These are phyloP conservation scores for Talaromyces marneffei DNA, from an alignment of 2,329 filamentous ascomycete genomes.

Conservation along the genomic window DNA sequence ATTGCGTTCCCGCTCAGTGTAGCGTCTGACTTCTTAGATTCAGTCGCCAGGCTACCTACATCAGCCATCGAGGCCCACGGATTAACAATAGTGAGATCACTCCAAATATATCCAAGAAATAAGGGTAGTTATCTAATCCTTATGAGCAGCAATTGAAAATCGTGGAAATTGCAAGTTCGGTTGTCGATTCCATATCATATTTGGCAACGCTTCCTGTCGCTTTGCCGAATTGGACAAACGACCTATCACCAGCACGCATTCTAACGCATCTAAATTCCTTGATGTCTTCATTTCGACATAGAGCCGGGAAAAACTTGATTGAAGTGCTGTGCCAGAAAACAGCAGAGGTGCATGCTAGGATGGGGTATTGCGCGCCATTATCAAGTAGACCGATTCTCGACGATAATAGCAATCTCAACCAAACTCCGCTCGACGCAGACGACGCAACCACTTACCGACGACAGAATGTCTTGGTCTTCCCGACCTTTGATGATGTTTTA, in stretches of 20 bases:
- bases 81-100: slow-evolving; percentile 34
- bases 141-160: slow-evolving; percentile 19
- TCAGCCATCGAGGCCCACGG: slow-evolving; percentile 48
- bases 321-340: slow-evolving; percentile 23
- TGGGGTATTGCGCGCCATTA: background rate
- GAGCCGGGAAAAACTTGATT: slow-evolving; percentile 19
- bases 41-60: slow-evolving; percentile 41
- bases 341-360: slow-evolving; percentile 17
- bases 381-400: background rate
- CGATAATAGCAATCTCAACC: background rate
- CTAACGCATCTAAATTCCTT: slow-evolving; percentile 21
- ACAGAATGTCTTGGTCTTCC: background rate
- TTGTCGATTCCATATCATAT: slow-evolving; percentile 22
- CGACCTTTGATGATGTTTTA: background rate
- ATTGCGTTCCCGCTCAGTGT: slow-evolving; percentile 28
- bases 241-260: slow-evolving; percentile 17
- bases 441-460: background rate
- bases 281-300: slow-evolving; percentile 18
- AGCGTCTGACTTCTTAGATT: slow-evolving; percentile 40
- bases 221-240: slow-evolving; percentile 18
- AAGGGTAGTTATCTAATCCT: background rate
- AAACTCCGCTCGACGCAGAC: background rate
- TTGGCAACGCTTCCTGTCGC: slow-evolving; percentile 16
- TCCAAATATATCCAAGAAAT: background rate
- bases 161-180: slow-evolving; percentile 24